A percentile compares a stretch with the other conserved stretches of the same genome.
phyloP scores from a whole-genome alignment of 2,329 filamentous ascomycete species.

The Fusarium keratoplasticum region DNA sequence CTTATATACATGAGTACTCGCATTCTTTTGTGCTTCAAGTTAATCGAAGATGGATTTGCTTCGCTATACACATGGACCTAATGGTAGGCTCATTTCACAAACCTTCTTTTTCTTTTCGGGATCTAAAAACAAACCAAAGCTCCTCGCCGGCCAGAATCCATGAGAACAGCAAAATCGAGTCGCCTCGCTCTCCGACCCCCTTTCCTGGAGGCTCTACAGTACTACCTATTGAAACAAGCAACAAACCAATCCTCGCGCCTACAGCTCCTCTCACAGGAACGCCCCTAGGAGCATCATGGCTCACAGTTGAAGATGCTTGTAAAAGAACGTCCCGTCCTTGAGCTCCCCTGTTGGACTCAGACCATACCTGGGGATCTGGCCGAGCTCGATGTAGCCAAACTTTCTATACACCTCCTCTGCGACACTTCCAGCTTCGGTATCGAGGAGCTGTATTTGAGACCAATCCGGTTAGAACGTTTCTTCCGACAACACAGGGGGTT shows the following conservation, averaged over 20 bases:
- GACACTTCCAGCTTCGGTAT: slow-evolving; percentile 62
- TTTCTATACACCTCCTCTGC: slow-evolving; percentile 66
- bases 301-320: slow-evolving; percentile 62
- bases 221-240: slow-evolving; percentile 5
- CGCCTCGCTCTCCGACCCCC: slow-evolving; percentile 39
- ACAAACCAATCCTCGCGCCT: neutral
- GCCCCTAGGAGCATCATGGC: neutral
- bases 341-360: slow-evolving; percentile 61
- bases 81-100: neutral
- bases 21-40: neutral
- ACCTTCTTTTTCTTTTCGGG: slow-evolving; percentile 17
- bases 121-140: slow-evolving; percentile 36
- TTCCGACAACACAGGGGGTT: neutral
- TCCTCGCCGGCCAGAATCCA: slow-evolving; percentile 33
- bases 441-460: slow-evolving; percentile 56
- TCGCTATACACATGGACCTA: neutral
- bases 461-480: neutral
- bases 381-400: slow-evolving; percentile 67
- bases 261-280: neutral
- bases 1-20: neutral
- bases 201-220: slow-evolving; percentile 31
- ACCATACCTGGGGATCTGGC: slow-evolving; percentile 66
- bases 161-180: slow-evolving; percentile 40
- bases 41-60: neutral
- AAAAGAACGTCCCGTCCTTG: slow-evolving; percentile 67